A percentile compares a stretch with the other conserved stretches of the same genome.
Evolutionary conservation across 1,139 yeast genomes (phyloP).

Genomic region (Petasospora fabianii): DNA sequence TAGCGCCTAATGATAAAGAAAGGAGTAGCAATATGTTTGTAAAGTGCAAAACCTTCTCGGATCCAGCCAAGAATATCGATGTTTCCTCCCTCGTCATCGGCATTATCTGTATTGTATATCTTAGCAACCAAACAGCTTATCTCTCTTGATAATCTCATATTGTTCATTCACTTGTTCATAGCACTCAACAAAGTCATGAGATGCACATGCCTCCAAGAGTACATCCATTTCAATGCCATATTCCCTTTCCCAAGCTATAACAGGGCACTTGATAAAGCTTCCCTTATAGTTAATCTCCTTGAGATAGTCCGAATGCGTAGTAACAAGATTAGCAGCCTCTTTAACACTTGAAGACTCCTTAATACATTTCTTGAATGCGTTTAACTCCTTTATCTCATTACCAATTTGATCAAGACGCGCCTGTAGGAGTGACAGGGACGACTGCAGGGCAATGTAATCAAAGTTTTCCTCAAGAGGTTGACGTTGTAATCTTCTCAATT

Average conservation of each 20-base stretch:
- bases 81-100: too few species aligned
- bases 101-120: too few species aligned
- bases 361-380: constrained; percentile 19
- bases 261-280: constrained; percentile 23
- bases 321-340: constrained; percentile 12
- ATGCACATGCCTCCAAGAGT: constrained; percentile 9
- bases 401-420: constrained; percentile 17
- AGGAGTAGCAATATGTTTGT: too few species aligned
- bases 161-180: constrained; percentile 21
- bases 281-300: constrained; percentile 27
- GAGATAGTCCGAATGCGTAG: constrained; percentile 18
- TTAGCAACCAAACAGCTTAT: constrained; percentile 19
- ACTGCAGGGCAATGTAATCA: constrained; percentile 23
- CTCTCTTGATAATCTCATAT: constrained; percentile 26
- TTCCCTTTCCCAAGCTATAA: constrained; percentile 23
- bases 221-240: constrained; percentile 19
- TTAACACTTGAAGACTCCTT: constrained; percentile 18
- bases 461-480: constrained; percentile 33
- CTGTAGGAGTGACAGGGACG: constrained; percentile 22
- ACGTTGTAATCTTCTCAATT: constrained; percentile 16
- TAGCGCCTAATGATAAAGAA: too few species aligned
- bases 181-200: constrained; percentile 8
- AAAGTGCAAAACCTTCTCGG: too few species aligned
- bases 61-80: too few species aligned
- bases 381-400: constrained; percentile 21